phyloP scores from a whole-genome alignment of 176 grass and related monocot species.

The Bonia amplexicaulis region DNA sequence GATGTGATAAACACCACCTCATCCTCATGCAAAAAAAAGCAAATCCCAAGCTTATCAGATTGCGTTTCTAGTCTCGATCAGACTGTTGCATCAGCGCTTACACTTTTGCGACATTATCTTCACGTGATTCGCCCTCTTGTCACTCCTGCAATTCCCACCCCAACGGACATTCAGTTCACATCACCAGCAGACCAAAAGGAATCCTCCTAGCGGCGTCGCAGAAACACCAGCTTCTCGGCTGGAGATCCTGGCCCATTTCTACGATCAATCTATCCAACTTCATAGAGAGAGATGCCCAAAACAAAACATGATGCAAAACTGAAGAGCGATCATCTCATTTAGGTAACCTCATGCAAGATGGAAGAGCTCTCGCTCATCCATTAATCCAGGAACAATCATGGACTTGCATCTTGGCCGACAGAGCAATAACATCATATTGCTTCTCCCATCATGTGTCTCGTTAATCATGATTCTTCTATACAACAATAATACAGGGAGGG shows the following conservation, averaged over 20 bases:
- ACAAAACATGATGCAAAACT: not conserved
- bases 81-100: not conserved
- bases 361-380: slow-evolving; percentile 30
- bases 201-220: not conserved
- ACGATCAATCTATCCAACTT: not conserved
- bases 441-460: not conserved
- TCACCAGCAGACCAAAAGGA: not conserved
- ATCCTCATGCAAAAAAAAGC: not conserved
- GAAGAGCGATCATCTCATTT: not conserved
- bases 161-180: not conserved
- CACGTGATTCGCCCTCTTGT: not conserved
- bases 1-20: not conserved
- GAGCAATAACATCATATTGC: not conserved
- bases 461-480: slow-evolving; percentile 24
- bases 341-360: not conserved
- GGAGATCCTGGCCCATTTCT: not conserved
- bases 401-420: not conserved
- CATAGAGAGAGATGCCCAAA: not conserved
- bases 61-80: not conserved
- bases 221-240: not conserved
- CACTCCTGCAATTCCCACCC: not conserved
- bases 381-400: slow-evolving; percentile 28
- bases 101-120: not conserved
- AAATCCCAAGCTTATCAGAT: slow-evolving; percentile 22
- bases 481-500: not conserved